Base-by-base conservation (phyloP, 768 basidiomycete genomes). In the Tylopilus subfusipes region DNA sequence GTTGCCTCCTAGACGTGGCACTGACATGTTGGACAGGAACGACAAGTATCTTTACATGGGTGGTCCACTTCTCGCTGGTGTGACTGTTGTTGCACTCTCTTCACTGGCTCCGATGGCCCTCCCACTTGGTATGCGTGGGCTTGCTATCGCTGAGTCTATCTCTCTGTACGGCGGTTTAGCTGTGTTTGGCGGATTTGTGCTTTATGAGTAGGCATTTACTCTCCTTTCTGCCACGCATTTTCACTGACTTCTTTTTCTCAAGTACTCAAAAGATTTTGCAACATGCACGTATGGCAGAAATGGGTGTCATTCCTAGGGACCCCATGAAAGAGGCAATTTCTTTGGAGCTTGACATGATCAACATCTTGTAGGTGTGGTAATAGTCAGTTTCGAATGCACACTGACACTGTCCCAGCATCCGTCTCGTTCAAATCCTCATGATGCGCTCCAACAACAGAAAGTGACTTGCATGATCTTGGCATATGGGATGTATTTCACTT, bases 41-140 rank as follows among this genome's bases (percentile, higher is more conserved):
- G 92, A 94, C 71, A 86, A 84, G 66, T 95, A 89, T 67, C 73
- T 95, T 34, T 86, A 89, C 68, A 81, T 91, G 73, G 93, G 92
- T 29, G 92, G 90, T 10, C 91, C 92, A 5, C 82, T 95, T 42
- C 79, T 96, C 27, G 93, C 91, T 16, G 93, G 93, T 53, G 82
- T 96, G 12, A 90, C 90, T 14, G 90, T 94, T 19, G 89, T 95
- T 19, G 90, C 92, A 22, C 78, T 93, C 29, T 84, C 86, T 64
- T 86, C 86, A n/a, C 73, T 96, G 40, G 93, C 93, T 11, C 93
- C 93, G 0, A 86, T 95, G 84, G 82, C 86, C 19, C 82, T 94
- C n/a, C 90, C 92, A 12, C 81, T 91, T 59, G 89, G 90, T 50
- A 71, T 91, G 55, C 85, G 91, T 42, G 79, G 82, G 25, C 79